These are phyloP conservation scores for Aschersonia sp. DNA, from an alignment of 2,329 filamentous ascomycete species.

Conservation along the genomic window DNA sequence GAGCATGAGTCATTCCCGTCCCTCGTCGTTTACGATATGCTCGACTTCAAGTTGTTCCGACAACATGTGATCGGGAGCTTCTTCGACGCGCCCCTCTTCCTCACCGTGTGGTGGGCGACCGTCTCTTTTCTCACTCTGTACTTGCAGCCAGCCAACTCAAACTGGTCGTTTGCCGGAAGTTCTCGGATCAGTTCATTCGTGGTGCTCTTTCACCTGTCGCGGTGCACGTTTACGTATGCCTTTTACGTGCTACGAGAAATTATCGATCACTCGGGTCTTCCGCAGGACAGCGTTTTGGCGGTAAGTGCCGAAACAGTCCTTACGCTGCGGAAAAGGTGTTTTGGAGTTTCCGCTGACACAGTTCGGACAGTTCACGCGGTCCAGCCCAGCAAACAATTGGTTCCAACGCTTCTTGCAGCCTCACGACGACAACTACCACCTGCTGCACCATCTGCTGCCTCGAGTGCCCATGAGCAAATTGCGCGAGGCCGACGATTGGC, in stretches of 20 bases:
- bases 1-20: not conserved
- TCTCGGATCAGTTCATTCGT: not conserved
- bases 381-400: slow-evolving; percentile 1
- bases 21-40: not conserved
- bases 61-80: not conserved
- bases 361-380: not conserved
- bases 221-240: not conserved
- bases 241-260: not conserved
- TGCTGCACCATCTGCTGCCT: not conserved
- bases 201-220: not conserved
- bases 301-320: not conserved
- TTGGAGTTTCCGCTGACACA: not conserved
- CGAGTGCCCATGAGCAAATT: not conserved
- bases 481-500: not conserved
- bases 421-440: not conserved
- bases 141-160: not conserved
- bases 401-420: not conserved
- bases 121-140: not conserved
- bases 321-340: not conserved
- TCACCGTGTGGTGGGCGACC: not conserved
- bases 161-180: not conserved
- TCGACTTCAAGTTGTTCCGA: not conserved
- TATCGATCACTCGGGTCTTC: not conserved
- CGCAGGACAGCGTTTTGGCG: not conserved
- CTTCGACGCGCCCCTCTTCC: not conserved